Conservation (phyloP, 2,329 filamentous ascomycete genomes). For the Talaromyces islandicus region DNA sequence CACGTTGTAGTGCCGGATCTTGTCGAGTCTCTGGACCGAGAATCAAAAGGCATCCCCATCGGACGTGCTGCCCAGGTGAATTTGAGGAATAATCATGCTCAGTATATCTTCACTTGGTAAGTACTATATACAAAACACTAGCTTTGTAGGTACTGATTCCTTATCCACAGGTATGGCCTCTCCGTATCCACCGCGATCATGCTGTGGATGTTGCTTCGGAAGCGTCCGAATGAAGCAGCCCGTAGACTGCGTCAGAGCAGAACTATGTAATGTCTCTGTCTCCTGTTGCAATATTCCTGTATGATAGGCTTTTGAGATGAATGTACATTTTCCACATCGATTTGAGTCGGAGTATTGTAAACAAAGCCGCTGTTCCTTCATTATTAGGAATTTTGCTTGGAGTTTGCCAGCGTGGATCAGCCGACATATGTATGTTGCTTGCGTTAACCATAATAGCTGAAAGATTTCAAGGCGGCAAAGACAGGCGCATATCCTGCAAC, state of each 20-base stretch:
- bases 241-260: conserved; percentile 71
- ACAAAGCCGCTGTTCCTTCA: background rate
- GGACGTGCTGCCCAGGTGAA: conserved; percentile 85
- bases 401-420: background rate
- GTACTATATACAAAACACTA: conserved; percentile 22
- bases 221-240: conserved; percentile 67
- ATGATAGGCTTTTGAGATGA: conserved; percentile 2
- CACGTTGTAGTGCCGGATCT: conserved; percentile 63
- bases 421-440: background rate
- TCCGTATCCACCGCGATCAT: conserved; percentile 83
- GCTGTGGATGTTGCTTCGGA: conserved; percentile 92
- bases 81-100: conserved; percentile 89
- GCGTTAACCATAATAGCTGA: background rate
- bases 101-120: conserved; percentile 99
- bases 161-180: conserved; percentile 67
- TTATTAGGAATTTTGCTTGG: background rate
- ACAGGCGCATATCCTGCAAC: conserved; percentile 63
- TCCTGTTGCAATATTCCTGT: conserved; percentile 12
- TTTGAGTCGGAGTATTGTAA: background rate
- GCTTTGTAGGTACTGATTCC: background rate
- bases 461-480: conserved; percentile 28
- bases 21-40: conserved; percentile 67
- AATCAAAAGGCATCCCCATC: conserved; percentile 79
- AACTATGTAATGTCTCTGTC: conserved; percentile 55
- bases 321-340: background rate